These are phyloP conservation scores for Solanum chiquidenum DNA, from an alignment of 257 asterid genomes.

Conservation along the genomic window DNA sequence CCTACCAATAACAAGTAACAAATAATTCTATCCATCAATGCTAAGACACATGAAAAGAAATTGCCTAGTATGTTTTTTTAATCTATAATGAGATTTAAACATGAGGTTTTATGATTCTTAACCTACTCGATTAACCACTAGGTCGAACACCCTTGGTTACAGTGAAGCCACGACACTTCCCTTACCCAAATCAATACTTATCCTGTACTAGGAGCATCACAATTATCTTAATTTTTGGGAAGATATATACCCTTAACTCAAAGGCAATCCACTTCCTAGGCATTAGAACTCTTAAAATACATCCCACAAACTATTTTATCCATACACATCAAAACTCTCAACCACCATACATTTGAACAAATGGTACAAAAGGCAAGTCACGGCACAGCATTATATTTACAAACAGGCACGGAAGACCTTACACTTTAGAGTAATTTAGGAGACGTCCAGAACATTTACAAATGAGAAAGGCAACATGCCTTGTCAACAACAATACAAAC, in stretches of 20 bases:
- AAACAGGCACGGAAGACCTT: neutral
- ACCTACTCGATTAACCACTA: neutral
- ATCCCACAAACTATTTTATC: neutral
- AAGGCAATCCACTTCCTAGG: neutral
- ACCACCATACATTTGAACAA: neutral
- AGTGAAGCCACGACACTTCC: neutral
- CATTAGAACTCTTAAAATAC: neutral
- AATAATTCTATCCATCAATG: too few species aligned
- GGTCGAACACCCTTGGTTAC: neutral
- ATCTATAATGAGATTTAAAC: too few species aligned
- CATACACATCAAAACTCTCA: neutral
- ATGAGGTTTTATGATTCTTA: neutral
- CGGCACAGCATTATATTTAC: neutral
- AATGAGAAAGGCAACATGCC: neutral
- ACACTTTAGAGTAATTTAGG: neutral
- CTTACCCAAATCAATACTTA: neutral
- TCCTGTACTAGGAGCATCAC: neutral
- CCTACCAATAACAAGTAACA: neutral
- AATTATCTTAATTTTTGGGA: neutral
- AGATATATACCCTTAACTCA: neutral
- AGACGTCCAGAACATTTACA: neutral
- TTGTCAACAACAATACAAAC: neutral
- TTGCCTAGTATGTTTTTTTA: too few species aligned
- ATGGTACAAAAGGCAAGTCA: neutral
- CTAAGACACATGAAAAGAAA: too few species aligned